phyloP scores from a whole-genome alignment of 768 basidiomycete genomes.

The Lyophyllum shimeji region DNA sequence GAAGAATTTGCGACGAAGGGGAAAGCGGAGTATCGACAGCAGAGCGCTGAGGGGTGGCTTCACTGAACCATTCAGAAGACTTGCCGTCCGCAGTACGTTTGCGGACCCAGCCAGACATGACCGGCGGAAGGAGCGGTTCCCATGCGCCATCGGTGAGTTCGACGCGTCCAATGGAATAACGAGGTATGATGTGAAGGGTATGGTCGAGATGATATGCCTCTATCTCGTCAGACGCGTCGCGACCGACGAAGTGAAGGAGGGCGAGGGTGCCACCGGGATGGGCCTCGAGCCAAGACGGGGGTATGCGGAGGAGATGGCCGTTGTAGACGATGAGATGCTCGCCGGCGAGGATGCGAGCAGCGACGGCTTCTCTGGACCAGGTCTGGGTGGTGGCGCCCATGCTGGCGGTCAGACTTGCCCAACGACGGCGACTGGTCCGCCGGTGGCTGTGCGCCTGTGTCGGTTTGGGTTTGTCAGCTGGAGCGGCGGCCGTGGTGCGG shows the following conservation, averaged over 20 bases:
- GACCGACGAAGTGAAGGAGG: constrained; percentile 91
- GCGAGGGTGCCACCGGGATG: constrained; percentile 92
- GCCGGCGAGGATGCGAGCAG: constrained; percentile 70
- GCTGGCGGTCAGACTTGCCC: background rate
- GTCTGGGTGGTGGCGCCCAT: constrained; percentile 25
- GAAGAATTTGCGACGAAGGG: constrained; percentile 56
- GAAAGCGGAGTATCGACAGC: constrained; percentile 28
- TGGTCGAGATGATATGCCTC: constrained; percentile 81
- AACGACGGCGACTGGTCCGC: background rate
- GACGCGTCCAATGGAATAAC: constrained; percentile 72
- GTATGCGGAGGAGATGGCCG: constrained; percentile 61
- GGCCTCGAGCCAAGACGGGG: constrained; percentile 72
- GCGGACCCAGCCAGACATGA: constrained; percentile 82
- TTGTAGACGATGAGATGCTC: constrained; percentile 75
- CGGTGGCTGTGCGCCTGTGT: background rate
- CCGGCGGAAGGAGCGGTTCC: constrained; percentile 82
- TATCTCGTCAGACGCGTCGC: constrained; percentile 94
- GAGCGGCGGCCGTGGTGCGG: background rate
- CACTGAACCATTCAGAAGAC: constrained; percentile 56
- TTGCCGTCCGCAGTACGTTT: constrained; percentile 34
- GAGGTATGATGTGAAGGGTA: constrained; percentile 53
- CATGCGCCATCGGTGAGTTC: constrained; percentile 59
- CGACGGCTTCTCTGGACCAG: constrained; percentile 52
- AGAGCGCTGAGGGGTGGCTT: constrained; percentile 48
- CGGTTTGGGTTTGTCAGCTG: background rate